Conservation (phyloP, 176 grass and related monocot genomes). For the Rhynchospora pubera region DNA sequence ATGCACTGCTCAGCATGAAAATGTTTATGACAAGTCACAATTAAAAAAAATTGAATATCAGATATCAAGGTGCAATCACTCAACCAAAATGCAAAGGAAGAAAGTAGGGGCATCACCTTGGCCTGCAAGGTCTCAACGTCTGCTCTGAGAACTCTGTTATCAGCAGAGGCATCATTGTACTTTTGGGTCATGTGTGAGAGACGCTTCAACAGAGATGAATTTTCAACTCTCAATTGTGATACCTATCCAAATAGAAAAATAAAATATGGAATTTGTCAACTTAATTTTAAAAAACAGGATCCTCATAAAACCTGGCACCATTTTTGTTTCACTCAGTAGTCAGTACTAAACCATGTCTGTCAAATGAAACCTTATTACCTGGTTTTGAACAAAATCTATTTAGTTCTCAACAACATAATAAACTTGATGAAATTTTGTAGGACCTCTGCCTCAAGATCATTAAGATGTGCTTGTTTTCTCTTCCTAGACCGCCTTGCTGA, state of each 20-base stretch:
- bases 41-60: background rate
- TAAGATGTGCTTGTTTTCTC: slow-evolving; percentile 78
- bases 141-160: slow-evolving; percentile 56
- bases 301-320: background rate
- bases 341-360: background rate
- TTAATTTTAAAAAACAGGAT: background rate
- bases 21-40: background rate
- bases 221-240: slow-evolving; percentile 59
- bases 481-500: slow-evolving; percentile 84
- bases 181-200: slow-evolving; percentile 60
- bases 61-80: background rate
- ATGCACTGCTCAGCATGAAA: background rate
- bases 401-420: slow-evolving; percentile 10
- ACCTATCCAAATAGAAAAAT: slow-evolving; percentile 34
- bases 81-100: background rate
- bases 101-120: slow-evolving; percentile 44
- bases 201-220: slow-evolving; percentile 54
- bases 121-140: slow-evolving; percentile 61
- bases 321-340: background rate
- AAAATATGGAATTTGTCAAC: background rate
- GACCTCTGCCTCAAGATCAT: slow-evolving; percentile 70
- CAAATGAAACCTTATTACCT: no score
- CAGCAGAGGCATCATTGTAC: slow-evolving; percentile 52
- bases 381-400: no score
- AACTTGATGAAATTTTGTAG: background rate